phyloP scores from a whole-genome alignment of 257 asterid species.

The Solanum pinnatisectum region DNA sequence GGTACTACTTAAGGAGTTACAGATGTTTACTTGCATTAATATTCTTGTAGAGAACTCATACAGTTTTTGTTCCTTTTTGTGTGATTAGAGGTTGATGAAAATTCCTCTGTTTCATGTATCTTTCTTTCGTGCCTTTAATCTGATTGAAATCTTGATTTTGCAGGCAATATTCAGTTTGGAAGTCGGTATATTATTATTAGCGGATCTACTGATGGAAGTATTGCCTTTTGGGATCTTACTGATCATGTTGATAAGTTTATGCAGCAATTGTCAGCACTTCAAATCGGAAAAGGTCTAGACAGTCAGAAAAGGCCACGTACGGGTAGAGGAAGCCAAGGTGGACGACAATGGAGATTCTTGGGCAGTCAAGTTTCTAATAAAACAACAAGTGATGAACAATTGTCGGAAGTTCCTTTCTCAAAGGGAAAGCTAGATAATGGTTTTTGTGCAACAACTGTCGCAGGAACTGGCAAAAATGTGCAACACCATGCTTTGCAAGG shows the following conservation, averaged over 20 bases:
- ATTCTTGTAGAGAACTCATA: not conserved
- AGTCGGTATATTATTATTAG: conserved; percentile 53
- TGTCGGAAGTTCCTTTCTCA: conserved; percentile 6
- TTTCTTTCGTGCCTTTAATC: not conserved
- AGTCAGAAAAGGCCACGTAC: conserved; percentile 83
- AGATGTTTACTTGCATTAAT: not conserved
- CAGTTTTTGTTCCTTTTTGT: not conserved
- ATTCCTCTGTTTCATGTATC: not conserved
- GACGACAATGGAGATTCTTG: conserved; percentile 65
- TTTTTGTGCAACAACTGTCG: conserved; percentile 12
- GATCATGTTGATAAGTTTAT: conserved; percentile 62
- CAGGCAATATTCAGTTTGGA: conserved; percentile 37
- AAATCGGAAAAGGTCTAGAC: conserved; percentile 44
- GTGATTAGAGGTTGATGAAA: not conserved
- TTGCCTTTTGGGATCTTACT: conserved; percentile 85
- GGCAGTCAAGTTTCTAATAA: conserved; percentile 31
- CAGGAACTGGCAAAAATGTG: conserved; percentile 10
- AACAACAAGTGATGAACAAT: conserved; percentile 12
- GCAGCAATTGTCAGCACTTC: conserved; percentile 41
- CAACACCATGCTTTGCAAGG: conserved; percentile 20
- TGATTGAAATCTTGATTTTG: conserved; percentile 7
- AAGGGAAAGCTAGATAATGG: conserved; percentile 12
- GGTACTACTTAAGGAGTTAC: not conserved
- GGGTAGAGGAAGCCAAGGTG: conserved; percentile 99
- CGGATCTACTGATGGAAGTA: conserved; percentile 93